A percentile compares a stretch with the other conserved stretches of the same genome.
phyloP scores from a whole-genome alignment of 768 basidiomycete species.

The Leccinum pellstonianum region DNA sequence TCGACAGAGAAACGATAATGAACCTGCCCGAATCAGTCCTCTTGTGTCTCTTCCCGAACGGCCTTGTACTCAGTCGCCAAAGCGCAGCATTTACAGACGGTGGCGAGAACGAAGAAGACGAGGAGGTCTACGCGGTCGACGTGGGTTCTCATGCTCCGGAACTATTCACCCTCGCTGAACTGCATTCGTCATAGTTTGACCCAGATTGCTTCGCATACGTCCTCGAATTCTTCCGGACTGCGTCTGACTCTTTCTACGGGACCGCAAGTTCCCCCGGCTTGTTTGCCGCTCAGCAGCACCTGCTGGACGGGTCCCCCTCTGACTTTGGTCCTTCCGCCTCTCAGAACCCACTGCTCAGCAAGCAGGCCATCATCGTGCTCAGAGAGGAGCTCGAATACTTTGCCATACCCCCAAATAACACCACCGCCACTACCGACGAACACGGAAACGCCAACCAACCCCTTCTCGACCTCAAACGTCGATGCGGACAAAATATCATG shows the following conservation, averaged over 20 bases:
- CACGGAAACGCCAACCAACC: slow-evolving; percentile 77
- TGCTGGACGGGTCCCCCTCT: slow-evolving; percentile 62
- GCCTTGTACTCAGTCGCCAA: slow-evolving; percentile 88
- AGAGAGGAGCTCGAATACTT: slow-evolving; percentile 99
- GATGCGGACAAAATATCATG: slow-evolving; percentile 85
- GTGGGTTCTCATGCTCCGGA: slow-evolving; percentile 48
- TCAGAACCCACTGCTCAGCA: slow-evolving; percentile 89
- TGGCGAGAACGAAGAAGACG: slow-evolving; percentile 73
- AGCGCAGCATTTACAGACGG: slow-evolving; percentile 72
- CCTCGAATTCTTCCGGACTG: slow-evolving; percentile 85
- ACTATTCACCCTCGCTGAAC: neutral
- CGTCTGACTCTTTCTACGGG: slow-evolving; percentile 92
- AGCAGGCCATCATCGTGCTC: slow-evolving; percentile 98
- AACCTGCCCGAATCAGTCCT: slow-evolving; percentile 96
- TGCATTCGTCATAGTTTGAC: slow-evolving; percentile 68
- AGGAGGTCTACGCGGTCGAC: slow-evolving; percentile 95
- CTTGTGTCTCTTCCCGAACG: slow-evolving; percentile 95
- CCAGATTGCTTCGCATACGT: slow-evolving; percentile 95
- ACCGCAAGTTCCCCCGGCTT: slow-evolving; percentile 69
- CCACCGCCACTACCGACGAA: slow-evolving; percentile 63
- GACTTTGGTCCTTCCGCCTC: slow-evolving; percentile 62
- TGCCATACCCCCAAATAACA: slow-evolving; percentile 80
- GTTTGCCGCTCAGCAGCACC: slow-evolving; percentile 74
- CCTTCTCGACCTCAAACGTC: slow-evolving; percentile 77
- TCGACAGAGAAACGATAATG: slow-evolving; percentile 98